Evolutionary conservation across 352 stramenopile species (phyloP), one percentile per base, ranked within the genome.

Genomic region (Globisporangium solare): DNA sequence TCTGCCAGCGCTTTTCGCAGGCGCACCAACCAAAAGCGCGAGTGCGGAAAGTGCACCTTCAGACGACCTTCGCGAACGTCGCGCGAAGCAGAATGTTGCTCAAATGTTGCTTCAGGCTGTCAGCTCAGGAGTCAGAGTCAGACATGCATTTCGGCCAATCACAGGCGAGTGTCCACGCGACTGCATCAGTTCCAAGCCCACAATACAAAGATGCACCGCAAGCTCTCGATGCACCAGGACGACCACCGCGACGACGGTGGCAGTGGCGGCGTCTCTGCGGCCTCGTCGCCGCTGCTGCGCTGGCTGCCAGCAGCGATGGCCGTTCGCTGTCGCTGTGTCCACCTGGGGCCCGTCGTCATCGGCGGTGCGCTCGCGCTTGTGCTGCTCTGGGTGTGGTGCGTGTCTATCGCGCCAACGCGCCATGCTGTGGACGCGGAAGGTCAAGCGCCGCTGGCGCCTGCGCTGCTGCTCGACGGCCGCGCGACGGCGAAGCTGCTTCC

Each of bases 401-500:
- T 18, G n/a, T 42, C 15, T 46, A 21, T 13, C 8, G 14, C 27
- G 5, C 4, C 27, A 35, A 35, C 49, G 20, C 20, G 18, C 10
- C 24, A 31, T 43, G 8, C 22, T n/a, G 6, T 14, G 40, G 15
- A 47, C 20, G 20, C 39, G 13, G 24, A 18, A 35, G 13, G 13
- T 22, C 31, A 15, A 15, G 31, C 20, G 14, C 10, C 15, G 31
- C 14, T 39, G 10, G 40, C 18, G 13, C 11, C 20, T 4, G 58
- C 54, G 8, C 61, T 81, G 17, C 53, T 74, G 5, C 45, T 83
- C 14, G 67, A 74, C 14, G 77, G 74, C 6, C 56, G 63, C n/a
- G 24, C 54, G 4, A 22, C 78, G 18, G 63, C 70, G 24, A 63
- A 66, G 18, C 42, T 45, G 18, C 62, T 84, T 46, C 71, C 73